Conservation (phyloP, 1,284 basidiomycete genomes). For the Sanguinoderma infundibulare region DNA sequence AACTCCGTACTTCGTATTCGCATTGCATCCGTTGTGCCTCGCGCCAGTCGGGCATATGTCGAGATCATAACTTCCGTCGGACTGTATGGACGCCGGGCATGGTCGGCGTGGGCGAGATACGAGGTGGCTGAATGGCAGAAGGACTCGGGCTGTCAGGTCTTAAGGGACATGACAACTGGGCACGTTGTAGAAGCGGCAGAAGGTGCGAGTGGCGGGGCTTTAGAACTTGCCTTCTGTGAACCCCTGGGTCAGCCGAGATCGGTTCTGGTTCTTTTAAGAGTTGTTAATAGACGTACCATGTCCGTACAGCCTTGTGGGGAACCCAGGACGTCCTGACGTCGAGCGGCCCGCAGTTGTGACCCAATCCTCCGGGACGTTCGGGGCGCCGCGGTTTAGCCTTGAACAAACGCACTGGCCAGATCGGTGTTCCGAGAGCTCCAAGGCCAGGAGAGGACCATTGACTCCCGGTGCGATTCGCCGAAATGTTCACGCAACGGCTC, state of each 20-base stretch:
- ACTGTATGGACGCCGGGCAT: neutral
- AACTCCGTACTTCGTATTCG: too few relatives aligned
- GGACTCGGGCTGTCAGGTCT: neutral
- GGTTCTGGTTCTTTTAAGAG: neutral
- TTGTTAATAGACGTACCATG: neutral
- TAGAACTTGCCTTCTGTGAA: neutral
- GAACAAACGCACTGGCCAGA: neutral
- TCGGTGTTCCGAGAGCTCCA: neutral
- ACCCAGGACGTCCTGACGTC: neutral
- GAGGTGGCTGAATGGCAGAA: neutral
- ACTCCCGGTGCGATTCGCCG: too few relatives aligned
- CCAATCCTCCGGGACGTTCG: neutral
- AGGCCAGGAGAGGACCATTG: neutral
- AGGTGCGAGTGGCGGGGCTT: neutral
- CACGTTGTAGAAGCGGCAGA: neutral
- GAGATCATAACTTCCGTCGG: neutral
- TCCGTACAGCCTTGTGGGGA: neutral
- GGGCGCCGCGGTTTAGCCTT: neutral
- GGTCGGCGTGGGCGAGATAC: neutral
- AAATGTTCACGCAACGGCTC: too few relatives aligned
- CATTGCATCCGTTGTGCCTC: neutral
- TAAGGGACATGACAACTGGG: neutral
- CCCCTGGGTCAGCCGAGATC: neutral
- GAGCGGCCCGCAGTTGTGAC: neutral
- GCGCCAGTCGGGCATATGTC: neutral